Evolutionary conservation across 2,329 filamentous ascomycete genomes (phyloP).

Genomic region (Sporothrix curviconia): DNA sequence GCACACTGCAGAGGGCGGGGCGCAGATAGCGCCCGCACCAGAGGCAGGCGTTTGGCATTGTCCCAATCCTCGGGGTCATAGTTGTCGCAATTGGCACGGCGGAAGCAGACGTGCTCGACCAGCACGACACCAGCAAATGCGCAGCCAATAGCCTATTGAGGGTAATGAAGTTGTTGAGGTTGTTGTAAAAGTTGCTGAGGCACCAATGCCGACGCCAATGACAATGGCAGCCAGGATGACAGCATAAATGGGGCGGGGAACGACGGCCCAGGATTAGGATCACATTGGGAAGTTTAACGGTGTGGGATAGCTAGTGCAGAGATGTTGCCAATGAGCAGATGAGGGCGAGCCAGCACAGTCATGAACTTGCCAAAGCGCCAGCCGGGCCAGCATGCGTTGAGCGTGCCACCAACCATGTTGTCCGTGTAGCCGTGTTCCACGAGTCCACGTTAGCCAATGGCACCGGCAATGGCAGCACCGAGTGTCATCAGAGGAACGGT

Average conservation of each 20-base stretch:
- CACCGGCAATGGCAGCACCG: constrained; percentile 58
- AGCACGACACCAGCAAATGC: constrained; percentile 36
- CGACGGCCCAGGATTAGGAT: constrained; percentile 30
- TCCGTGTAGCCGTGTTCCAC: constrained; percentile 47
- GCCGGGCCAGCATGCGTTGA: constrained; percentile 52
- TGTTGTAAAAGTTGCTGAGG: constrained; percentile 35
- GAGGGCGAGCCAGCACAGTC: constrained; percentile 50
- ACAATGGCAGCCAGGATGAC: constrained; percentile 34
- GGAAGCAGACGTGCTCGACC: constrained; percentile 25
- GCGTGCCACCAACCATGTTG: constrained; percentile 50
- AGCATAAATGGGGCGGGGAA: constrained; percentile 37
- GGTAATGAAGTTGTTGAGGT: constrained; percentile 38
- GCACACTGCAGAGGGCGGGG: constrained; percentile 20
- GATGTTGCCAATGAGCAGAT: constrained; percentile 54
- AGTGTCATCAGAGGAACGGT: constrained; percentile 55
- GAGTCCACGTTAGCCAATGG: constrained; percentile 45
- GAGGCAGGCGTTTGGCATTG: constrained; percentile 21
- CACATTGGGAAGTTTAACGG: constrained; percentile 52
- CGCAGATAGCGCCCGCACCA: constrained; percentile 25
- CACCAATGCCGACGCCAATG: constrained; percentile 35
- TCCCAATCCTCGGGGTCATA: constrained; percentile 25
- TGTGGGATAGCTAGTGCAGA: constrained; percentile 54
- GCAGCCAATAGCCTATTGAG: constrained; percentile 41
- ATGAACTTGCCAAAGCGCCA: constrained; percentile 56
- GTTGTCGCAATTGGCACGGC: constrained; percentile 16